Base-by-base conservation (phyloP, 176 grass and related monocot species). In the Microstegium vimineum region DNA sequence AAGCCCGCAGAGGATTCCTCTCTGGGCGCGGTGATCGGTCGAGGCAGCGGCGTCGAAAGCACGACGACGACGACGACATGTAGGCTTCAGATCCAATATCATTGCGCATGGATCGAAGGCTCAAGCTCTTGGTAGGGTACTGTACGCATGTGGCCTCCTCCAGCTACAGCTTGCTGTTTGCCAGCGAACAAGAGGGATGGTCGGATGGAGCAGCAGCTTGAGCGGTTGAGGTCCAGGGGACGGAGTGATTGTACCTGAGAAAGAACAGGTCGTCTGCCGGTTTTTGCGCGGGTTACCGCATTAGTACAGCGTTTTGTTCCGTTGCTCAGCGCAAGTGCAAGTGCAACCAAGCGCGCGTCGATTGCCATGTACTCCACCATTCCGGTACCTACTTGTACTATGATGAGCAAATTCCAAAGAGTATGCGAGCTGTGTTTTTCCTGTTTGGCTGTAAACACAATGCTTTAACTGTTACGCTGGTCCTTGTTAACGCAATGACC, bases 21-120 rank as follows among this genome's bases (percentile, higher is more conserved):
- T 92, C 66, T 87, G 90, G 84, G 90, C 93, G 51, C 78, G 82
- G 59, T 95, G 60, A 62, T 30, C 25, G 8, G 47, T 16, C 33
- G 35, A 63, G 57, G 28, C 70, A 18, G 23, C 35, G 65, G 7
- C 37, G 3, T 26, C 72, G 1, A 6, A 38, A 30, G 37, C 7
- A 41, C 51, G 47, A 17, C 16, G 3, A 16, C 43, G 43, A 41
- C 25, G 8, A 3, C 22, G 42, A 16, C 31, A 15, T 18, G 35
- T 5, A 22, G 12, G 12, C 43, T 45, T 45, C 43, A 45, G 43
- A 46, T 13, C 0, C 6, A 34, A 65, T 20, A 65, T 20, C 66
- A 13, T 54, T 49, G 12, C 34, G 16, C 40, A 18, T 32, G 49
- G 20, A 52, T 52, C 47, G 33, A 25, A 56, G 56, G 54, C 32